Evolutionary conservation across 345 rosid species (phyloP).

Genomic region (Litchi chinensis): DNA sequence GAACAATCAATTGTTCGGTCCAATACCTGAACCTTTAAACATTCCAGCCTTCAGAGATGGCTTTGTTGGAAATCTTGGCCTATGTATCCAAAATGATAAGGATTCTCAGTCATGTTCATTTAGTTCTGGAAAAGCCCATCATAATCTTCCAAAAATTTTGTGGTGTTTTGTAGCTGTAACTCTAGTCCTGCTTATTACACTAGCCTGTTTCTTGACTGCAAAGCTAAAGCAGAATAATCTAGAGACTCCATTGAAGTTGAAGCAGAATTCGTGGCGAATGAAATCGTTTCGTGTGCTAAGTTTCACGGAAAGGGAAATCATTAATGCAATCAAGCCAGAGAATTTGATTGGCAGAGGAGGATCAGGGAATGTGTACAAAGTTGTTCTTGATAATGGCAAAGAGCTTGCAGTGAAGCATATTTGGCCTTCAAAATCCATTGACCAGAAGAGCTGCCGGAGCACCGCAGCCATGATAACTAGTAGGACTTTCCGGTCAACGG

Average conservation of each 20-base stretch:
- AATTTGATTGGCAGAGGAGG: slow-evolving; percentile 90
- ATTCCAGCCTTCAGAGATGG: slow-evolving; percentile 45
- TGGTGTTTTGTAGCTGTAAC: slow-evolving; percentile 46
- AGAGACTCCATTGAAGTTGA: slow-evolving; percentile 38
- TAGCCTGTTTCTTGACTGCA: slow-evolving; percentile 35
- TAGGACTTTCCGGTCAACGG: slow-evolving; percentile 38
- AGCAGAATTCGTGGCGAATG: slow-evolving; percentile 64
- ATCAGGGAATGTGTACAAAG: slow-evolving; percentile 82
- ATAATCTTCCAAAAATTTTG: slow-evolving; percentile 28
- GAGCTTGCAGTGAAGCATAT: slow-evolving; percentile 86
- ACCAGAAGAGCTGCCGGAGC: slow-evolving; percentile 38
- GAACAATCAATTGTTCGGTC: slow-evolving; percentile 61
- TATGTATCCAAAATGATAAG: slow-evolving; percentile 55
- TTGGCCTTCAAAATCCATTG: slow-evolving; percentile 36
- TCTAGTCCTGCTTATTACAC: slow-evolving; percentile 36
- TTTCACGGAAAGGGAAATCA: slow-evolving; percentile 65
- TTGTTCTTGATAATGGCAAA: slow-evolving; percentile 52
- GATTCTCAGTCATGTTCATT: slow-evolving; percentile 50
- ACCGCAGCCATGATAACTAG: slow-evolving; percentile 47
- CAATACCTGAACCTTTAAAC: slow-evolving; percentile 53
- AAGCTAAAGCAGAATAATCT: slow-evolving; percentile 38
- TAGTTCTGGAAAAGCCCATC: slow-evolving; percentile 25
- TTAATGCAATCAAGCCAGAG: slow-evolving; percentile 58
- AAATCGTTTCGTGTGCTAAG: slow-evolving; percentile 56
- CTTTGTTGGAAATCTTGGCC: slow-evolving; percentile 62